phyloP scores from a whole-genome alignment of 148 eudicot genomes.

The Fagopyrum homotropicum region DNA sequence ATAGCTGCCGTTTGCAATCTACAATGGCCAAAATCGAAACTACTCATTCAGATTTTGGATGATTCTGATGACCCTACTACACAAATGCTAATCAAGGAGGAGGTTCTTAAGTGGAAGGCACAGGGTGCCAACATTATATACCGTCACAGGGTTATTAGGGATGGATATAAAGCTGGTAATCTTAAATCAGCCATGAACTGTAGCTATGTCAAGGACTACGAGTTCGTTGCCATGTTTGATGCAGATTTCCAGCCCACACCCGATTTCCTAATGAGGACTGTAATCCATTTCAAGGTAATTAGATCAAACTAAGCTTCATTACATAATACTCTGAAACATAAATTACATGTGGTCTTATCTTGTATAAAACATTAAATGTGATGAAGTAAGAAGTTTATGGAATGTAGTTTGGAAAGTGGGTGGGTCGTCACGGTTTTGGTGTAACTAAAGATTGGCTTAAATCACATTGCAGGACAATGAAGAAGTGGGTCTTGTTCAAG shows the following conservation, averaged over 20 bases:
- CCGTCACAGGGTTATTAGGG: slow-evolving; percentile 22
- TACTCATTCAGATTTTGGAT: slow-evolving; percentile 14
- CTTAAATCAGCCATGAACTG: slow-evolving; percentile 31
- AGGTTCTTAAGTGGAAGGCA: slow-evolving; percentile 22
- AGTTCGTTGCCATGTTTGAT: slow-evolving; percentile 28
- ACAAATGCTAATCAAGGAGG: slow-evolving; percentile 24
- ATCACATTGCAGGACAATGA: slow-evolving; percentile 24
- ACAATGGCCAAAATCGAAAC: slow-evolving; percentile 12
- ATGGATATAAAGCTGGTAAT: slow-evolving; percentile 30
- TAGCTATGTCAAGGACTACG: slow-evolving; percentile 27
- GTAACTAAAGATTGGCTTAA: background rate
- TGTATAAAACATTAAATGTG: background rate
- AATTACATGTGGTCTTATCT: background rate
- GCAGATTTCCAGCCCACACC: slow-evolving; percentile 28
- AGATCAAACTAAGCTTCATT: background rate
- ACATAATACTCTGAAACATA: background rate
- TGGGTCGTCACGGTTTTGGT: background rate
- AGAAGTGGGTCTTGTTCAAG: slow-evolving; percentile 26
- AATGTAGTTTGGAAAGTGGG: background rate
- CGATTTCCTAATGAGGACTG: slow-evolving; percentile 21
- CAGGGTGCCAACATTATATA: slow-evolving; percentile 24
- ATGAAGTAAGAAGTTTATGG: background rate
- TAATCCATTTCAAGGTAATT: slow-evolving; percentile 27
- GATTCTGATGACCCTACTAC: slow-evolving; percentile 18
- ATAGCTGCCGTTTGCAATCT: slow-evolving; percentile 15